These are phyloP conservation scores for Astrocystis sublimbata DNA, from an alignment of 495 filamentous ascomycete species.

Conservation along the genomic window DNA sequence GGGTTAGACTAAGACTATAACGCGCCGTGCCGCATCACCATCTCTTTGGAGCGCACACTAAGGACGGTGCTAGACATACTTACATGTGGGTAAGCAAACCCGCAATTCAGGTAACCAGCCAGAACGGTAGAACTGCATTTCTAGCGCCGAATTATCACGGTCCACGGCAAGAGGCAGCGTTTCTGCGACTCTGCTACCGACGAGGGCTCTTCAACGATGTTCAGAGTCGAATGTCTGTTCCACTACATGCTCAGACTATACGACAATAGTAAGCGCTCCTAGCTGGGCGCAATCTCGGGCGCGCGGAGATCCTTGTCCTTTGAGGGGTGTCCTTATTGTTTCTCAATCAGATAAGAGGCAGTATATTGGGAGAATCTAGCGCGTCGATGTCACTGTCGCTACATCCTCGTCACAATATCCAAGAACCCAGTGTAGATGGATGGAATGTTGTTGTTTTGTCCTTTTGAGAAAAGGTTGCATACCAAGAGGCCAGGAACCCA, in stretches of 20 bases:
- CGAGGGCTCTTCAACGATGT: not conserved
- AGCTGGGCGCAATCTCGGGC: conserved; percentile 14
- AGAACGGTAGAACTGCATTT: not conserved
- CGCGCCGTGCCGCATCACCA: conserved; percentile 13
- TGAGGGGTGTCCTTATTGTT: not conserved
- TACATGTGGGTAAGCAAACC: not conserved
- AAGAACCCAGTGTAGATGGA: not conserved
- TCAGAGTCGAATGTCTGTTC: not conserved
- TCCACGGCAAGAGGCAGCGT: not conserved
- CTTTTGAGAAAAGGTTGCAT: conserved; percentile 6
- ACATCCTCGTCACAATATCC: not conserved
- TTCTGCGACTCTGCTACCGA: not conserved
- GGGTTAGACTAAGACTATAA: not conserved
- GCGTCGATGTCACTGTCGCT: not conserved
- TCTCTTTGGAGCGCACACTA: conserved; percentile 5
- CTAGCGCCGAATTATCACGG: not conserved
- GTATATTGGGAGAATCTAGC: not conserved
- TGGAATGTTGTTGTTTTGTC: conserved; percentile 3
- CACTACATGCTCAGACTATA: conserved; percentile 1
- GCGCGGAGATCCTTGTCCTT: not conserved
- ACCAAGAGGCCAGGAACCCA: not conserved
- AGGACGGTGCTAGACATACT: not conserved
- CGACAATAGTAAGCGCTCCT: conserved; percentile 9
- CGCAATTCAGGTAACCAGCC: not conserved
- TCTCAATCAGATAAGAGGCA: not conserved